Conservation (phyloP, 495 filamentous ascomycete genomes). For the Hypomontagnella monticulosa region DNA sequence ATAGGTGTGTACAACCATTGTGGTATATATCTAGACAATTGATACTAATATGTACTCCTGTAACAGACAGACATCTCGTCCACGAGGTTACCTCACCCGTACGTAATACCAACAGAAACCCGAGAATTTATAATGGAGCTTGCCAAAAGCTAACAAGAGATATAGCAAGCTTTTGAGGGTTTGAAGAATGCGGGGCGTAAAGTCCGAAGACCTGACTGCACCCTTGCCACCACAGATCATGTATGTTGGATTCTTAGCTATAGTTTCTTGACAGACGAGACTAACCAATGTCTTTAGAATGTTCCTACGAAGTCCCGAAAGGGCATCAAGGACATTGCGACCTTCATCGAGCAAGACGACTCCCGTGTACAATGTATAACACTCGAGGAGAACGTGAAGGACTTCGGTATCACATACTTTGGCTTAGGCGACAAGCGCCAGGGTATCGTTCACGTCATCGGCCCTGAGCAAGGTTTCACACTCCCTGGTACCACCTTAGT, state of each 20-base stretch:
- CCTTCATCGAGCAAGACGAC: conserved; percentile 93
- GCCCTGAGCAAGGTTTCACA: conserved; percentile 99
- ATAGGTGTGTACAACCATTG: conserved; percentile 68
- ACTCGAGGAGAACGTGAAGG: conserved; percentile 96
- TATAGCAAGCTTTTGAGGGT: conserved; percentile 94
- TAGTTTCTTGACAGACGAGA: background rate
- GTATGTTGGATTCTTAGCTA: conserved; percentile 64
- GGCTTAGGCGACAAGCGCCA: conserved; percentile 95
- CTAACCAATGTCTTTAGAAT: conserved; percentile 65
- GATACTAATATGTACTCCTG: conserved; percentile 25
- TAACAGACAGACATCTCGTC: conserved; percentile 86
- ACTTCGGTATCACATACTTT: conserved; percentile 96
- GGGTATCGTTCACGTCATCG: conserved; percentile 98
- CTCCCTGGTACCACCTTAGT: conserved; percentile 97
- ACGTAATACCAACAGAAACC: conserved; percentile 42
- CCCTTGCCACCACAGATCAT: conserved; percentile 95
- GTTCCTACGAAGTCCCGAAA: conserved; percentile 90
- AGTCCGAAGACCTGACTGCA: conserved; percentile 95
- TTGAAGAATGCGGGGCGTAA: conserved; percentile 84
- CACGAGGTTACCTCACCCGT: conserved; percentile 98
- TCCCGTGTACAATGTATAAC: conserved; percentile 93
- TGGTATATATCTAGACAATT: background rate
- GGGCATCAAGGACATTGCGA: conserved; percentile 83
- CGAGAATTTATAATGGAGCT: background rate
- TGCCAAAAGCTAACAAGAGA: conserved; percentile 6